phyloP scores from a whole-genome alignment of 1,139 yeast genomes.

The Geotrichum cucujoidarum region DNA sequence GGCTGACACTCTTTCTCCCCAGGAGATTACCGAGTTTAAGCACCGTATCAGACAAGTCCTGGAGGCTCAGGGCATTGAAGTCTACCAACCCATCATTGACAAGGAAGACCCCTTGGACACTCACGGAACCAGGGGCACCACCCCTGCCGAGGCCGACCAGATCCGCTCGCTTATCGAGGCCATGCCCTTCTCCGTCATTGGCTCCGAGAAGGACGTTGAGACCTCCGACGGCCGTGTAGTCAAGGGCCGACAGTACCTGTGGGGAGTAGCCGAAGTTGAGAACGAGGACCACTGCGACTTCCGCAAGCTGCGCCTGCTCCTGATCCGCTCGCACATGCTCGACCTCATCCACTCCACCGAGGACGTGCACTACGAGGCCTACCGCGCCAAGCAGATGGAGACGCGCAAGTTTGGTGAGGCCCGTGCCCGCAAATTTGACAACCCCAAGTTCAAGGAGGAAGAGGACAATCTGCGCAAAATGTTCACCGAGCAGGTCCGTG shows the following conservation, averaged over 20 bases:
- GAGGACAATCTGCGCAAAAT: conserved; percentile 91
- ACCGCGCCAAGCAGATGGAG: conserved; percentile 77
- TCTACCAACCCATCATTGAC: conserved; percentile 76
- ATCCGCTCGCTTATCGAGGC: conserved; percentile 78
- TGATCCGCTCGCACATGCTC: conserved; percentile 88
- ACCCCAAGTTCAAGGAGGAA: conserved; percentile 93
- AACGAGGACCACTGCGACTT: conserved; percentile 95
- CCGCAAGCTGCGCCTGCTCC: conserved; percentile 78
- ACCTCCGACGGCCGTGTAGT: conserved; percentile 69
- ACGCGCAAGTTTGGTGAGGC: conserved; percentile 48
- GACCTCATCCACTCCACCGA: conserved; percentile 87
- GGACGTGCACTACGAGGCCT: conserved; percentile 86
- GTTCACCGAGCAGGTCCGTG: conserved; percentile 97
- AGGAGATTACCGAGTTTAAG: conserved; percentile 77
- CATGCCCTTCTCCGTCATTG: conserved; percentile 92
- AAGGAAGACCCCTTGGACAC: conserved; percentile 26
- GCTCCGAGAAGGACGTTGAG: conserved; percentile 83
- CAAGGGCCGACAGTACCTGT: conserved; percentile 89
- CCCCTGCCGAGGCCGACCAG: conserved; percentile 49
- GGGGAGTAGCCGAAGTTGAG: conserved; percentile 98
- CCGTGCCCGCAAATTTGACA: conserved; percentile 47
- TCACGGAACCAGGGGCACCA: conserved; percentile 11
- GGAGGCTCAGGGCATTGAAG: conserved; percentile 85
- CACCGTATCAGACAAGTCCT: conserved; percentile 80
- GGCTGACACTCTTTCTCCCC: conserved; percentile 84